These are phyloP conservation scores for Hanseniaspora meyeri DNA, from an alignment of 805 yeast genomes.

Conservation along the genomic window DNA sequence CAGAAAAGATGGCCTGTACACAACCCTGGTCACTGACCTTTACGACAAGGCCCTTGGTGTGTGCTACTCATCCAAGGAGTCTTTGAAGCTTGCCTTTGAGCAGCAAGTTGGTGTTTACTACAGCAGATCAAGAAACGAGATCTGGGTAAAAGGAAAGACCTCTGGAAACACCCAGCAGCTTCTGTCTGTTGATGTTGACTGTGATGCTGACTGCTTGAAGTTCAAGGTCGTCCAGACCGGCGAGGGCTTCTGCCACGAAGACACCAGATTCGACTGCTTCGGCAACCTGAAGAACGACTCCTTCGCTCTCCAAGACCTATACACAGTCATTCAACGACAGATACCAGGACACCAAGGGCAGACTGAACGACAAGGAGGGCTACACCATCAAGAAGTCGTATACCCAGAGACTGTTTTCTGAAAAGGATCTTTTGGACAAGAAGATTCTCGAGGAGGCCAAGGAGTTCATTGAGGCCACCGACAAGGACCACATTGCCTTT, in stretches of 20 bases:
- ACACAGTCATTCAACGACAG: slow-evolving; percentile 54
- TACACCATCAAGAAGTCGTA: slow-evolving; percentile 41
- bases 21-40: slow-evolving; percentile 67
- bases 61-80: slow-evolving; percentile 77
- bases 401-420: slow-evolving; percentile 76
- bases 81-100: slow-evolving; percentile 68
- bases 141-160: slow-evolving; percentile 93
- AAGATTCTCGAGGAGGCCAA: slow-evolving; percentile 94
- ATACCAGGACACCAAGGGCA: slow-evolving; percentile 53
- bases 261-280: slow-evolving; percentile 65
- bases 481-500: slow-evolving; percentile 70
- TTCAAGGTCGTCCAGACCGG: slow-evolving; percentile 78
- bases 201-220: slow-evolving; percentile 85
- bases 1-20: slow-evolving; percentile 70
- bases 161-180: slow-evolving; percentile 90
- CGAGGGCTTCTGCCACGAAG: slow-evolving; percentile 84
- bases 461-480: slow-evolving; percentile 75
- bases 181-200: slow-evolving; percentile 57
- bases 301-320: slow-evolving; percentile 36
- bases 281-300: slow-evolving; percentile 54
- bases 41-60: slow-evolving; percentile 70
- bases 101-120: slow-evolving; percentile 84
- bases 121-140: slow-evolving; percentile 72
- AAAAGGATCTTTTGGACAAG: slow-evolving; percentile 62
- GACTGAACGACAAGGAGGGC: slow-evolving; percentile 31